Evolutionary conservation across 768 basidiomycete genomes (phyloP).

Genomic region (Pleurotus citrinopileatus): DNA sequence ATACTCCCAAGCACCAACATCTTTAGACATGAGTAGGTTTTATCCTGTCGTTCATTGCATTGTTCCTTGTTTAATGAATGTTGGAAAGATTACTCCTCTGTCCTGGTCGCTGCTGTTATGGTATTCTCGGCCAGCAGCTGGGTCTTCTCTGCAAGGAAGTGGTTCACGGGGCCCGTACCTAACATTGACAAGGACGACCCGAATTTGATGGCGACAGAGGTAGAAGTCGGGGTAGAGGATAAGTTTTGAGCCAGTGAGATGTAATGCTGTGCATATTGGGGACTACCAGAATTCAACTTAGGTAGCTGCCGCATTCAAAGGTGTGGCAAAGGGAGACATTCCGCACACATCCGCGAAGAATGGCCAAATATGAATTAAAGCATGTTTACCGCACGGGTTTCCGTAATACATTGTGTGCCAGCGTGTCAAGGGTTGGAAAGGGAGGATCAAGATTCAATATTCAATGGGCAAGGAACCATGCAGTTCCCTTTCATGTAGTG

Average conservation of each 20-base stretch:
- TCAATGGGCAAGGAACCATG: too few relatives aligned
- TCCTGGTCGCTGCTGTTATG: slow-evolving; percentile 29
- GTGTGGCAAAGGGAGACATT: too few relatives aligned
- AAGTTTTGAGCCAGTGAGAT: neutral
- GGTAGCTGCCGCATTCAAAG: too few relatives aligned
- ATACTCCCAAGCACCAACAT: slow-evolving; percentile 15
- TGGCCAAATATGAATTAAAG: too few relatives aligned
- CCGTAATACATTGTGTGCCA: too few relatives aligned
- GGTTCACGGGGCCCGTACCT: slow-evolving; percentile 31
- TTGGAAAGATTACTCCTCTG: slow-evolving; percentile 23
- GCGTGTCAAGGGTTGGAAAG: too few relatives aligned
- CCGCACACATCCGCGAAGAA: too few relatives aligned
- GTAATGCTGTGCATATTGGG: too few relatives aligned
- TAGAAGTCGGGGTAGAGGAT: neutral
- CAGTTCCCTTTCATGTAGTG: too few relatives aligned
- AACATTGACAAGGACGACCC: slow-evolving; percentile 21
- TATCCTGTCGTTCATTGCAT: neutral
- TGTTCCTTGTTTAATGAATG: slow-evolving; percentile 28
- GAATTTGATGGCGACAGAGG: neutral
- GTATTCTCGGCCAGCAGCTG: slow-evolving; percentile 27
- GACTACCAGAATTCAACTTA: too few relatives aligned
- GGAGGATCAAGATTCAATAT: too few relatives aligned
- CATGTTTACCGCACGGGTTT: too few relatives aligned
- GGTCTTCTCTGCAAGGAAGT: slow-evolving; percentile 29
- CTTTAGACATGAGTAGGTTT: slow-evolving; percentile 31